Conservation (phyloP, 73 alveolate species). For the Paramecium biaurelia region DNA sequence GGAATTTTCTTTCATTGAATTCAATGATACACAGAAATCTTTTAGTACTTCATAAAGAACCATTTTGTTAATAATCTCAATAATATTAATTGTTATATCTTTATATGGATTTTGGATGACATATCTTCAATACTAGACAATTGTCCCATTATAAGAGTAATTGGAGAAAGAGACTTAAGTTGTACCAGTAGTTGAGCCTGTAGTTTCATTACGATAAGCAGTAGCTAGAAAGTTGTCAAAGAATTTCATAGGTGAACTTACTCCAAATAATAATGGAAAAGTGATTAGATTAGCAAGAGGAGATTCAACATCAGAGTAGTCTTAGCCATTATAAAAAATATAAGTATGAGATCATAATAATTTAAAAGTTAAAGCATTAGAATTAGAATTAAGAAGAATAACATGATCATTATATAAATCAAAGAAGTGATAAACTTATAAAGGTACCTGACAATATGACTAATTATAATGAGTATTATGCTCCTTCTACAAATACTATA, state of each 20-base stretch:
- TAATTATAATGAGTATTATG: neutral
- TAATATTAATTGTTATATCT: neutral
- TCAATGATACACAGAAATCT: neutral
- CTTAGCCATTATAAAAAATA: neutral
- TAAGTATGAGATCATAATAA: neutral
- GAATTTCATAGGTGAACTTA: neutral
- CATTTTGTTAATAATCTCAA: neutral
- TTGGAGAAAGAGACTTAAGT: neutral
- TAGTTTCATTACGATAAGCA: neutral
- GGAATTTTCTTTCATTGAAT: neutral
- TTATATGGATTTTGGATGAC: slow-evolving; percentile 26
- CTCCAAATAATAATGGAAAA: neutral
- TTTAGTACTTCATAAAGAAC: neutral
- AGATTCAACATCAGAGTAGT: neutral
- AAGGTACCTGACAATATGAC: neutral
- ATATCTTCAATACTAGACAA: neutral
- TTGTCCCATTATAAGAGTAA: neutral
- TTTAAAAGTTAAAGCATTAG: neutral
- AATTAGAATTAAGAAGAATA: neutral
- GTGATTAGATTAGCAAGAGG: neutral
- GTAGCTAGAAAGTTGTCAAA: neutral
- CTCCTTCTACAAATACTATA: neutral
- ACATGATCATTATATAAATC: neutral
- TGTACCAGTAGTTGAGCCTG: neutral
- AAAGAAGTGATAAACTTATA: neutral